Evolutionary conservation across 2,329 filamentous ascomycete species (phyloP).

Genomic region (Cladorrhinum sp.): DNA sequence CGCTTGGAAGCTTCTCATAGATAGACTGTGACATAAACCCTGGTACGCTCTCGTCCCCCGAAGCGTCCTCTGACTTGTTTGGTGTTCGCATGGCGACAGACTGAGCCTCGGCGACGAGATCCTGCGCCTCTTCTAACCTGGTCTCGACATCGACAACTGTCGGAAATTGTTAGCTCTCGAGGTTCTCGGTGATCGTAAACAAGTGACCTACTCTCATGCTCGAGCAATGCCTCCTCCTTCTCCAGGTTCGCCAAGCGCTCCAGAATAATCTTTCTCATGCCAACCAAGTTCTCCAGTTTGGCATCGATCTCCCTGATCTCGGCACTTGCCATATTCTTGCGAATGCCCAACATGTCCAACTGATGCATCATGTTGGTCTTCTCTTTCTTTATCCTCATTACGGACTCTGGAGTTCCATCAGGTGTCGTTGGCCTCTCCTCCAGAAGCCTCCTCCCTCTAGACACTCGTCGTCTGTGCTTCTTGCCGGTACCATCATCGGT

Average conservation of each 20-base stretch:
- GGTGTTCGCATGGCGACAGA: conserved; percentile 51
- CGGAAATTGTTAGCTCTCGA: conserved; percentile 14
- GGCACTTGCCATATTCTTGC: conserved; percentile 96
- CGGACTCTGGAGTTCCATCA: conserved; percentile 59
- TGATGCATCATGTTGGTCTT: conserved; percentile 77
- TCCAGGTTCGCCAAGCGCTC: conserved; percentile 83
- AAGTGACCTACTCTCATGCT: conserved; percentile 73
- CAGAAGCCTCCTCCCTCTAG: conserved; percentile 73
- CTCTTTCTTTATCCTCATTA: conserved; percentile 75
- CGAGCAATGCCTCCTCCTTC: conserved; percentile 83
- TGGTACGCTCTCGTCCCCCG: conserved; percentile 45
- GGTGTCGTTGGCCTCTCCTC: conserved; percentile 55
- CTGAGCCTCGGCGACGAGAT: conserved; percentile 56
- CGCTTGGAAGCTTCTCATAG: conserved; percentile 78
- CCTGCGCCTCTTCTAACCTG: conserved; percentile 60
- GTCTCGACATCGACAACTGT: conserved; percentile 62
- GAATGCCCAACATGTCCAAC: conserved; percentile 83
- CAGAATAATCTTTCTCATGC: conserved; percentile 88
- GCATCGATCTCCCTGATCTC: conserved; percentile 96
- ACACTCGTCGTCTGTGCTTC: conserved; percentile 67
- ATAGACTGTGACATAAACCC: conserved; percentile 97
- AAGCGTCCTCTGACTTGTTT: conserved; percentile 52
- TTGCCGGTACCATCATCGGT: conserved; percentile 57
- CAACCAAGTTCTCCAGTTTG: conserved; percentile 89
- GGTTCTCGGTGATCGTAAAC: neutral